Evolutionary conservation across 148 eudicot genomes (phyloP), one percentile per base, ranked within the genome.

Genomic region (Rhododendron molle): DNA sequence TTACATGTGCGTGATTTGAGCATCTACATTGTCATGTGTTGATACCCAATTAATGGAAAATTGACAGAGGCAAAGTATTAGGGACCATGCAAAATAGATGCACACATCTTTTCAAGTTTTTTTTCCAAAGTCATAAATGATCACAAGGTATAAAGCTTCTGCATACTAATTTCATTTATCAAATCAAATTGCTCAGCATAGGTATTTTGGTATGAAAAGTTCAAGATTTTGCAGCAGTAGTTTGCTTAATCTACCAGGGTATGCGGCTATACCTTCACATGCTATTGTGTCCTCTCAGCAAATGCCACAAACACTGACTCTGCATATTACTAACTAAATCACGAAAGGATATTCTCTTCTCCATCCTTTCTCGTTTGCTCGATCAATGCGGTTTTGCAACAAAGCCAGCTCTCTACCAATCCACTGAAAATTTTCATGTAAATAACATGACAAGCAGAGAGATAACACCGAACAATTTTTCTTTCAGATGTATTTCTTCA

Each of bases 361-460:
- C 83, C 94, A 83, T 83, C 97, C 97, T 89, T 93, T 94, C 89
- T 94, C 97, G 88, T 93, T 93, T 74, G 95, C 95, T 50, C 80
- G 88, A 86, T 94, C 97, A 87, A 94, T 94, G 85, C 91, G 94
- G 81, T 87, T 83, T 84, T 87, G 89, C 81, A 94, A 81, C 47
- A 85, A 46, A 54, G 82, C 83, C 76, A 94, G 88, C 86, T 93
- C 93, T 85, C 86, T 89, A 85, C 67, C 82, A 86, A 94, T 93
- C 88, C 88, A 90, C 95, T 94, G 89, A 86, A n/a, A 81, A 2
- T 83, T 40, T 58, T 56, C 43, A 47, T 16, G 9, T n/a, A 78
- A n/a, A 78, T 47, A 78, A 78, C 26, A 44, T n/a, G 81, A 15
- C 49, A 26, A 78, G 54, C 36, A 78, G 81, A 78, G 28, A n/a